These are phyloP conservation scores for Flaveria ramosissima DNA, from an alignment of 129 eudicot genomes.

Conservation along the genomic window DNA sequence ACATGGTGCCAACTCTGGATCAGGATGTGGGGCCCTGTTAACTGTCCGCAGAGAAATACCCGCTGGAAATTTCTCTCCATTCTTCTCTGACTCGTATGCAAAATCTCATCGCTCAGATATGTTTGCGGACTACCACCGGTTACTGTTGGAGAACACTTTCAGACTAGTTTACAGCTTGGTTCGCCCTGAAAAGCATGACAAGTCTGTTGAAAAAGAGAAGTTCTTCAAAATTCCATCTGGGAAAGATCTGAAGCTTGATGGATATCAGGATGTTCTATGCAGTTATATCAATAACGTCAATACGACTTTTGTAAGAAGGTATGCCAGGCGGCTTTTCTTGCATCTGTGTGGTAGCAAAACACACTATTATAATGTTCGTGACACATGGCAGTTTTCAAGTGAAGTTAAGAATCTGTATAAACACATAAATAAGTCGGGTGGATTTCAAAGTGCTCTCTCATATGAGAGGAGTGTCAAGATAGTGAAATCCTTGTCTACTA, in stretches of 20 bases:
- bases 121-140: slow-evolving; percentile 88
- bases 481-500: slow-evolving; percentile 76
- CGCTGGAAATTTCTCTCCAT: slow-evolving; percentile 94
- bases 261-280: slow-evolving; percentile 97
- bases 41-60: slow-evolving; percentile 95
- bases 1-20: slow-evolving; percentile 59
- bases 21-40: slow-evolving; percentile 95
- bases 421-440: slow-evolving; percentile 89
- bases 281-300: slow-evolving; percentile 86
- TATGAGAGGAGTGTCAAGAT: slow-evolving; percentile 98
- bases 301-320: slow-evolving; percentile 83
- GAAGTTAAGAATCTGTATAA: slow-evolving; percentile 86
- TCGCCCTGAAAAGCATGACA: slow-evolving; percentile 98
- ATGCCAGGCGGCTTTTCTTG: slow-evolving; percentile 92
- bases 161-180: slow-evolving; percentile 85
- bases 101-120: slow-evolving; percentile 94
- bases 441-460: slow-evolving; percentile 72
- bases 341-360: slow-evolving; percentile 99
- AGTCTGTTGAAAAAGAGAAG: slow-evolving; percentile 85
- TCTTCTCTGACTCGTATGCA: slow-evolving; percentile 92
- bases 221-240: slow-evolving; percentile 58
- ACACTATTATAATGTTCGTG: slow-evolving; percentile 90
- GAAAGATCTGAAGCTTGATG: slow-evolving; percentile 93
- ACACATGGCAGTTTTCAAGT: slow-evolving; percentile 94
- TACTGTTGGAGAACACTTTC: slow-evolving; percentile 87